Evolutionary conservation across 768 basidiomycete species (phyloP).

Genomic region (Rhizopogon vinicolor): DNA sequence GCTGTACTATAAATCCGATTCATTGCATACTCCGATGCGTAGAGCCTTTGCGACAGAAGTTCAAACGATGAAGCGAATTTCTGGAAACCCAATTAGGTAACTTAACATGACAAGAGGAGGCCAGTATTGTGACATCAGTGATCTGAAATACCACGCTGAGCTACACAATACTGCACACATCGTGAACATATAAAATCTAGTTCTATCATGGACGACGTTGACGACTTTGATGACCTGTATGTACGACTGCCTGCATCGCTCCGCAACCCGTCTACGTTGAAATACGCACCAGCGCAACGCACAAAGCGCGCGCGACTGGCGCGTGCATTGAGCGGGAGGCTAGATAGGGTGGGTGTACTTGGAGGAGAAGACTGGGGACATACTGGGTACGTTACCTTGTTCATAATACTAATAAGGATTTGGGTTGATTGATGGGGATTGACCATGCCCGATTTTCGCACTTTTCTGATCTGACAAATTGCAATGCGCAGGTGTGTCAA

Average conservation of each 20-base stretch:
- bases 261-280: not conserved
- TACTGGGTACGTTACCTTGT: slow-evolving; percentile 47
- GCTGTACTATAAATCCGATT: not conserved
- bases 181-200: not conserved
- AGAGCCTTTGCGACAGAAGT: too few relatives aligned
- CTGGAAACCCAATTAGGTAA: not conserved
- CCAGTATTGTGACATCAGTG: too few relatives aligned
- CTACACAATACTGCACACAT: too few relatives aligned
- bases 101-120: not conserved
- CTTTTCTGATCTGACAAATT: not conserved
- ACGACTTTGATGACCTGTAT: not conserved
- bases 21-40: not conserved
- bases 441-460: not conserved
- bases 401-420: not conserved
- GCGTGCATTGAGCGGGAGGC: slow-evolving; percentile 12
- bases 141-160: too few relatives aligned
- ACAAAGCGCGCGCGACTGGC: slow-evolving; percentile 11
- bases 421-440: not conserved
- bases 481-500: slow-evolving; percentile 61
- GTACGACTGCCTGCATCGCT: not conserved
- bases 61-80: too few relatives aligned
- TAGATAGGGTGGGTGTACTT: slow-evolving; percentile 72
- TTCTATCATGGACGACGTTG: not conserved
- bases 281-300: not conserved
- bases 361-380: slow-evolving; percentile 61